Conservation (phyloP, 1,139 yeast species). For the Geotrichum australiense region DNA sequence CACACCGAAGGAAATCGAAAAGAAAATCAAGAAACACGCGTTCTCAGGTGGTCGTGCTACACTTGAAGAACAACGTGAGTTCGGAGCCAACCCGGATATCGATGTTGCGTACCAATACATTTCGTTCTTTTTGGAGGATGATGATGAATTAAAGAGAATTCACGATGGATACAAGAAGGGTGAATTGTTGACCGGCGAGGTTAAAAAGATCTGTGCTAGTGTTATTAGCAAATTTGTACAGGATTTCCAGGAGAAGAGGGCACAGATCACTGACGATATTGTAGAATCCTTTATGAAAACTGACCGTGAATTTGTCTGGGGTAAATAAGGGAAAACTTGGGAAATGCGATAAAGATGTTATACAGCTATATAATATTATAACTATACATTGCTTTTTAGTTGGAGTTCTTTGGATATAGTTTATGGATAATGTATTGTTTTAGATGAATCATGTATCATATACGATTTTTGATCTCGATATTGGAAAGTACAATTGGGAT, state of each 20-base stretch:
- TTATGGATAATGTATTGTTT: too few relatives aligned
- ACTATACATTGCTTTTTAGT: too few relatives aligned
- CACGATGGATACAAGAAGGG: conserved; percentile 70
- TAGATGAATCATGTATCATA: too few relatives aligned
- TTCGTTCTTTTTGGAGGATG: conserved; percentile 84
- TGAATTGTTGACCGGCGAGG: conserved; percentile 81
- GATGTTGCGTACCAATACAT: conserved; percentile 94
- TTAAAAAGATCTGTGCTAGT: conserved; percentile 82
- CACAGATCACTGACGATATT: conserved; percentile 56
- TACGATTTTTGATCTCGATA: too few relatives aligned
- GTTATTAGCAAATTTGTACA: conserved; percentile 71
- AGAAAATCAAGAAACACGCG: conserved; percentile 93
- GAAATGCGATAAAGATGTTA: conserved; percentile 3
- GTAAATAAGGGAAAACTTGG: conserved; percentile 31
- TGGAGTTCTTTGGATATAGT: too few relatives aligned
- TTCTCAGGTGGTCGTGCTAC: conserved; percentile 92
- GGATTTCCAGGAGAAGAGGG: conserved; percentile 75
- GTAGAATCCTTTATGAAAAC: conserved; percentile 75
- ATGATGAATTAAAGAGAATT: conserved; percentile 59
- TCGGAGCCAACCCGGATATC: conserved; percentile 92
- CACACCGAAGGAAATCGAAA: conserved; percentile 83
- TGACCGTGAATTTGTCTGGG: conserved; percentile 65
- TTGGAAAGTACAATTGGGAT: too few relatives aligned
- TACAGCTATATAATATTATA: too few relatives aligned
- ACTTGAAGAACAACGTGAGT: conserved; percentile 78